Percentiles rank a stretch among this genome's conserved stretches.
Conservation (phyloP, 805 yeast species). For the Candida wancherniae region DNA sequence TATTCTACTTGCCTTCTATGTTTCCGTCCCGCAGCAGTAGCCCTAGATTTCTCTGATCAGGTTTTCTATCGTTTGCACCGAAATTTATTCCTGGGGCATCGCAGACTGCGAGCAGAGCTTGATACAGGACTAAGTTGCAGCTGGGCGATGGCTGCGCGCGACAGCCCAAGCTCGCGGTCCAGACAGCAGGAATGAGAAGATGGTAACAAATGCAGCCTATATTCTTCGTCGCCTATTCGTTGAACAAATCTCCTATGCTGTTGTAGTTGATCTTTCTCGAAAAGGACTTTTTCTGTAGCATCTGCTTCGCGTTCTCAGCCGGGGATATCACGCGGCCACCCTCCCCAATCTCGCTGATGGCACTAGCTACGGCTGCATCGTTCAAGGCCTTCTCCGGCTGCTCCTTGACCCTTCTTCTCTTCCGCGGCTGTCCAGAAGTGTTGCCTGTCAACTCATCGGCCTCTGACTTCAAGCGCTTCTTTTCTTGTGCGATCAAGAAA, state of each 20-base stretch:
- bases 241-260: conserved; percentile 57
- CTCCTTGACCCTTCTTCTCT: conserved; percentile 28
- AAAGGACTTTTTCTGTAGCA: conserved; percentile 70
- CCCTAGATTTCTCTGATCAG: too few relatives aligned
- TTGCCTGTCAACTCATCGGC: conserved; percentile 87
- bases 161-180: too few relatives aligned
- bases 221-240: conserved; percentile 2
- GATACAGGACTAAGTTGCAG: too few relatives aligned
- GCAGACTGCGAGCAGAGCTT: too few relatives aligned
- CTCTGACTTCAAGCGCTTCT: conserved; percentile 74
- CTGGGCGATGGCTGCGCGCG: too few relatives aligned
- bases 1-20: too few relatives aligned
- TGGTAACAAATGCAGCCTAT: too few relatives aligned
- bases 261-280: conserved; percentile 89
- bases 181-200: too few relatives aligned
- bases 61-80: too few relatives aligned
- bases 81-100: too few relatives aligned
- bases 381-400: conserved; percentile 19
- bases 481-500: conserved; percentile 77
- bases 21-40: too few relatives aligned
- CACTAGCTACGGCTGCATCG: conserved; percentile 26
- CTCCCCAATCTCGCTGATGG: conserved; percentile 38
- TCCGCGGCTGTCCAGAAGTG: conserved; percentile 40
- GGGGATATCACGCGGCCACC: conserved; percentile 50
- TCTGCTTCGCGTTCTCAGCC: conserved; percentile 71